Evolutionary conservation across 352 stramenopile genomes (phyloP).

Genomic region (Phytophthora litchii): DNA sequence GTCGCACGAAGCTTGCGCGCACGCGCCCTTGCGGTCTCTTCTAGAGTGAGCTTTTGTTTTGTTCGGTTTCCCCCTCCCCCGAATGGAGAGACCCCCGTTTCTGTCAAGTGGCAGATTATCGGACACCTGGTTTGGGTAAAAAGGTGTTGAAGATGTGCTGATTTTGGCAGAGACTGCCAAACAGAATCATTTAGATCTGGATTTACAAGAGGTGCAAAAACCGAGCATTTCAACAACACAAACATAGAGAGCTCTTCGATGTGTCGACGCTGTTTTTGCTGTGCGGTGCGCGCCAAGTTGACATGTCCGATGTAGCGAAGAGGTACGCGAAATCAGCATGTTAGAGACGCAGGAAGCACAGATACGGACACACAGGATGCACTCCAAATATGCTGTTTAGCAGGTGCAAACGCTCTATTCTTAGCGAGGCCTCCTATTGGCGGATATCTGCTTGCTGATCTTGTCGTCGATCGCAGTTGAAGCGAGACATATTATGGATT

Average conservation of each 20-base stretch:
- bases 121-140: not conserved
- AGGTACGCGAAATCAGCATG: not conserved
- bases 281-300: not conserved
- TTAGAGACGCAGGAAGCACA: not conserved
- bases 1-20: constrained; percentile 13
- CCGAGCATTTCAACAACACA: constrained; percentile 2
- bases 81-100: constrained; percentile 1
- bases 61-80: constrained; percentile 24
- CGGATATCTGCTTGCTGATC: not conserved
- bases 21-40: constrained; percentile 20
- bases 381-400: constrained; percentile 8
- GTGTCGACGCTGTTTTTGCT: constrained; percentile 13
- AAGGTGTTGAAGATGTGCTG: not conserved
- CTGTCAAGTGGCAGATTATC: not conserved
- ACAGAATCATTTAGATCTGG: constrained; percentile 10
- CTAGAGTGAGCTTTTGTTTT: constrained; percentile 18
- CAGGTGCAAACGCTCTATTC: constrained; percentile 2
- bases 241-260: constrained; percentile 24
- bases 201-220: constrained; percentile 16
- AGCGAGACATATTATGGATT: constrained; percentile 6
- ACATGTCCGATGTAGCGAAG: not conserved
- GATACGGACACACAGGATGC: not conserved
- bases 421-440: not conserved
- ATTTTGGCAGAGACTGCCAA: not conserved
- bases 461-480: constrained; percentile 24